Conservation (phyloP, 2,329 filamentous ascomycete genomes). For the Penicillium glabrum region DNA sequence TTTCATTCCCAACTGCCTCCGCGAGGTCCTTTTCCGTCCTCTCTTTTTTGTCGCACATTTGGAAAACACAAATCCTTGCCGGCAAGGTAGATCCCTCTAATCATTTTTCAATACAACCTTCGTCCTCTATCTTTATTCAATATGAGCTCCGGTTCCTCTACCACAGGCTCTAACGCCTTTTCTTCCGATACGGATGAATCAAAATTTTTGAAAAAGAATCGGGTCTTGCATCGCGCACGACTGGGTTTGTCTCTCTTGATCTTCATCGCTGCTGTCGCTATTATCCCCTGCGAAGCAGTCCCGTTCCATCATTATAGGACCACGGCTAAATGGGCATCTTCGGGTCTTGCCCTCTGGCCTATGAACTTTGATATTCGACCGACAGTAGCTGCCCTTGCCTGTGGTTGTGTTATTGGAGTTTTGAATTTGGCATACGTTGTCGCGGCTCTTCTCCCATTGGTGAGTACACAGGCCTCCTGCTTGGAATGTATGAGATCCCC, state of each 20-base stretch:
- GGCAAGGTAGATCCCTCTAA: conserved; percentile 15
- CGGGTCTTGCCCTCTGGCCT: conserved; percentile 43
- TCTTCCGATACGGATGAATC: conserved; percentile 40
- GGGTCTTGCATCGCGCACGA: conserved; percentile 34
- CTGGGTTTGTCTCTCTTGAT: conserved; percentile 35
- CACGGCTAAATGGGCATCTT: conserved; percentile 35
- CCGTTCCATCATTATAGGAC: conserved; percentile 40
- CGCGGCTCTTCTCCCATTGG: conserved; percentile 36
- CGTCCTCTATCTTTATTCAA: not conserved
- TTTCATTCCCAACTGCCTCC: conserved; percentile 9
- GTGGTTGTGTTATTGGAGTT: conserved; percentile 37
- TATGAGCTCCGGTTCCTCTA: conserved; percentile 30
- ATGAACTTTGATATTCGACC: conserved; percentile 43
- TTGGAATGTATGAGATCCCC: not conserved
- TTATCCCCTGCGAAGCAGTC: conserved; percentile 39
- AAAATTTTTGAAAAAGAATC: conserved; percentile 34
- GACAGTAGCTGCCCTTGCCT: conserved; percentile 37
- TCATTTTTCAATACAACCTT: not conserved
- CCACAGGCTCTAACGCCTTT: conserved; percentile 30
- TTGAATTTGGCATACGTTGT: conserved; percentile 34
- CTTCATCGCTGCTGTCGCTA: conserved; percentile 28
- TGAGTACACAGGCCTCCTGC: conserved; percentile 19
- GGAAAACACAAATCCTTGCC: conserved; percentile 11
- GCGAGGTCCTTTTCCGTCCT: conserved; percentile 6
- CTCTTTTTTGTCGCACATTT: conserved; percentile 2